A percentile compares a stretch with the other conserved stretches of the same genome.
Evolutionary conservation across 345 rosid species (phyloP).

Genomic region (Clarkia xantiana): DNA sequence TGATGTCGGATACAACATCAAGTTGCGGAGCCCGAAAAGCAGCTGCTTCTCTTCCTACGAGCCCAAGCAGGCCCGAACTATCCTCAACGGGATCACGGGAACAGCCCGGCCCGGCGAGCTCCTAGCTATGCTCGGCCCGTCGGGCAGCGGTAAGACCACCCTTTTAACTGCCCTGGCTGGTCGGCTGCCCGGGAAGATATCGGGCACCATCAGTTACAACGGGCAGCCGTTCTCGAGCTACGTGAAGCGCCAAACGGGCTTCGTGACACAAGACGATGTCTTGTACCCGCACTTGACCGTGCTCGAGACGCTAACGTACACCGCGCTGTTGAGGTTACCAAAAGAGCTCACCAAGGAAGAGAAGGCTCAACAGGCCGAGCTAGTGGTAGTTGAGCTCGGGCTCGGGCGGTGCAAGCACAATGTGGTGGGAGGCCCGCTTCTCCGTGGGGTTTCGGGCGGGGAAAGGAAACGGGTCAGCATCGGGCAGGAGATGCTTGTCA

Average conservation of each 20-base stretch:
- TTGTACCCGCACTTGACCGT: slow-evolving; percentile 87
- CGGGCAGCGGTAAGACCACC: slow-evolving; percentile 92
- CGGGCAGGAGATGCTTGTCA: slow-evolving; percentile 80
- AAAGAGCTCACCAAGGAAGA: slow-evolving; percentile 39
- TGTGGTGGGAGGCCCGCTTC: slow-evolving; percentile 58
- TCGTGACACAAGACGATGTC: slow-evolving; percentile 76
- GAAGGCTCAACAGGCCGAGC: slow-evolving; percentile 57
- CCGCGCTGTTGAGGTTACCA: slow-evolving; percentile 32
- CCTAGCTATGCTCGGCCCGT: slow-evolving; percentile 90
- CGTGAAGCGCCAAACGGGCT: slow-evolving; percentile 66
- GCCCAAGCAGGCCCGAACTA: slow-evolving; percentile 35
- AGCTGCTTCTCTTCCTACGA: slow-evolving; percentile 20
- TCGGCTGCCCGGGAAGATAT: slow-evolving; percentile 53
- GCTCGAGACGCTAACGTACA: slow-evolving; percentile 54
- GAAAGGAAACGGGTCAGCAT: slow-evolving; percentile 84
- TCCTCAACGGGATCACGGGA: slow-evolving; percentile 71
- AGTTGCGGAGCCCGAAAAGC: slow-evolving; percentile 15
- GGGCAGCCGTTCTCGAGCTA: slow-evolving; percentile 51
- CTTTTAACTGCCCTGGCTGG: slow-evolving; percentile 71
- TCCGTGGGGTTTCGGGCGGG: slow-evolving; percentile 82
- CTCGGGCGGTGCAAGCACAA: slow-evolving; percentile 43
- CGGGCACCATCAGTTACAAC: slow-evolving; percentile 58
- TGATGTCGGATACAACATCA: slow-evolving; percentile 45
- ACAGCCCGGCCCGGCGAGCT: slow-evolving; percentile 72
- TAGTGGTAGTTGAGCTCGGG: slow-evolving; percentile 59